phyloP scores from a whole-genome alignment of 1,139 yeast genomes.

The Kazachstania sp. region DNA sequence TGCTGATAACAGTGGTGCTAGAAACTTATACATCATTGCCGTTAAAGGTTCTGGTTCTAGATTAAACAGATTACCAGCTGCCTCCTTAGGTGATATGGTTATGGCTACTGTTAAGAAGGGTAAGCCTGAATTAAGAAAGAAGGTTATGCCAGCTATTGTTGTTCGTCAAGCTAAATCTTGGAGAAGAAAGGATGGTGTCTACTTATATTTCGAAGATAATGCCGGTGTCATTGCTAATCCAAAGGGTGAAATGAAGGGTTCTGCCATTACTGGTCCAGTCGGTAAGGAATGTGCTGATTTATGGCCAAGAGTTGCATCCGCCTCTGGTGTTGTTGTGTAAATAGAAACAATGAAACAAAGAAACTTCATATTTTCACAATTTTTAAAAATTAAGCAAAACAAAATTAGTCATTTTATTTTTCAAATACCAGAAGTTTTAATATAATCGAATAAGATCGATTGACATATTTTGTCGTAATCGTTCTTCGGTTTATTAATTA shows the following conservation, averaged over 20 bases:
- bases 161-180: conserved; percentile 99
- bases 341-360: conserved; percentile 5
- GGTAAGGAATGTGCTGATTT: conserved; percentile 99
- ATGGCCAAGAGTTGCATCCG: conserved; percentile 99
- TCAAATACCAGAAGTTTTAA: too few relatives aligned
- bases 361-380: background rate
- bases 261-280: conserved; percentile 99
- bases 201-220: conserved; percentile 99
- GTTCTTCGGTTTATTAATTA: too few relatives aligned
- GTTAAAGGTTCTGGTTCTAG: conserved; percentile 99
- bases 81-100: conserved; percentile 99
- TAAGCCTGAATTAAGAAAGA: conserved; percentile 99
- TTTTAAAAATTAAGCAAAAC: background rate
- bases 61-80: conserved; percentile 99
- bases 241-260: conserved; percentile 99
- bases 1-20: conserved; percentile 99
- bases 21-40: conserved; percentile 97
- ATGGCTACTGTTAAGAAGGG: conserved; percentile 99
- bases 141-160: conserved; percentile 99
- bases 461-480: too few relatives aligned
- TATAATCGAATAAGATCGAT: too few relatives aligned
- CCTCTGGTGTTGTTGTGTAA: conserved; percentile 99
- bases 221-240: conserved; percentile 99
- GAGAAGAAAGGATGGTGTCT: conserved; percentile 99
- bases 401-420: too few relatives aligned